Evolutionary conservation across 805 yeast species (phyloP), one percentile per base, ranked within the genome.

Genomic region (Isabelozyma pseudorhagii): DNA sequence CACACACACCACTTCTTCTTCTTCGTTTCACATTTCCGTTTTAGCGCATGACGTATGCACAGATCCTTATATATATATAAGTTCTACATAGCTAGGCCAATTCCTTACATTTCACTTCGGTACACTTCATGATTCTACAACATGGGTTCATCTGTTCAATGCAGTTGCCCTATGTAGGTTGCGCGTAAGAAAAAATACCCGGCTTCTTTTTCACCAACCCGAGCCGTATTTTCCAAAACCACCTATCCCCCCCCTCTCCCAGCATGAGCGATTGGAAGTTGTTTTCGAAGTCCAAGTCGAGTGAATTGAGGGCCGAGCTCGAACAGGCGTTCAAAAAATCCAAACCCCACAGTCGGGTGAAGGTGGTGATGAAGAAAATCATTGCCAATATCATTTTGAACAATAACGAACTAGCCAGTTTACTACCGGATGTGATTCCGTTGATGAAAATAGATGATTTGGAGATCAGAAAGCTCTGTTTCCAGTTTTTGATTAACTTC

Each of bases 351-450:
- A 56, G 57, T 27, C 63, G 73, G 36, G 60, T 74, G 53, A 69
- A 66, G 53, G 50, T 63, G 29, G 68, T 72, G 5, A 58, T 93
- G 59, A 85, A 84, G 64, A 87, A 87, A 59, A 79, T 90, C 27
- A 75, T 92, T 7, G 93, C 96, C 41, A 92, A 91, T 66, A 78
- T 90, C 66, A 85, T 96, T 5, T 76, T 90, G 67, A 90, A 91
- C 45, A 89, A 89, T 64, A 78, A 78, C 49, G 97, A 93, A 61
- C 81, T 91, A 81, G 74, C 82, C 9, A 64, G 69, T 15, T 63
- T 93, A 48, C 80, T 85, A 59, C 83, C 84, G 1, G 96, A 89
- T 46, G 78, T 89, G 6, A 51, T 81, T 6, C 61, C 64, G 36
- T 67, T 84, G n/a, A 70, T 87, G 59, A 72, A 74, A 43, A 64